Evolutionary conservation across 2,329 filamentous ascomycete species (phyloP).

Genomic region (Cercospora sp.): DNA sequence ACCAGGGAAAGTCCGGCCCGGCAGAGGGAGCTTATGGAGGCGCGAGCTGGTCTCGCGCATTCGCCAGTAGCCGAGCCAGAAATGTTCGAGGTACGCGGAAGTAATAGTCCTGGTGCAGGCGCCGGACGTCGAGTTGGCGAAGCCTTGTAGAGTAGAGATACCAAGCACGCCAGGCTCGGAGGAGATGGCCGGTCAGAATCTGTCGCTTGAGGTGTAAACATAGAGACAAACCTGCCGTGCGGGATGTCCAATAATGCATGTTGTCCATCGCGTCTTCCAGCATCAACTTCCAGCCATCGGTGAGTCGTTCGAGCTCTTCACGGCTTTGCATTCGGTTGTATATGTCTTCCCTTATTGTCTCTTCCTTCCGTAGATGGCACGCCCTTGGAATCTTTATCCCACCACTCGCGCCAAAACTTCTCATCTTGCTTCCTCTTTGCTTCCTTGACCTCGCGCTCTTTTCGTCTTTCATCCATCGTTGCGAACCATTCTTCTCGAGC

Average conservation of each 20-base stretch:
- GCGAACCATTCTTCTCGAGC: constrained; percentile 94
- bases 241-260: constrained; percentile 4
- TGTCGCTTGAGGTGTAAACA: constrained; percentile 2
- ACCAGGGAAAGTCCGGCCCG: constrained; percentile 33
- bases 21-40: constrained; percentile 27
- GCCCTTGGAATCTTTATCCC: constrained; percentile 43
- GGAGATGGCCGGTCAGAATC: neutral
- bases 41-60: constrained; percentile 27
- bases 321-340: neutral
- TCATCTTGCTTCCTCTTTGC: constrained; percentile 45
- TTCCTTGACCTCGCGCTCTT: constrained; percentile 61
- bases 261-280: neutral
- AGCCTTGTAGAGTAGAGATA: constrained; percentile 20
- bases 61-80: constrained; percentile 30
- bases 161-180: neutral
- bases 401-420: constrained; percentile 54
- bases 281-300: neutral
- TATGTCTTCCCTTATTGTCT: constrained; percentile 19
- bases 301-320: neutral
- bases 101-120: constrained; percentile 14
- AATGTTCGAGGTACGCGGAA: constrained; percentile 31
- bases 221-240: constrained; percentile 3
- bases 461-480: constrained; percentile 67
- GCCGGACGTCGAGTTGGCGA: constrained; percentile 16
- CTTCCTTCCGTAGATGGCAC: constrained; percentile 21